Percentiles rank a stretch among this genome's conserved stretches.
phyloP scores from a whole-genome alignment of 1,284 basidiomycete genomes.

The Naganishia liquefaciens region DNA sequence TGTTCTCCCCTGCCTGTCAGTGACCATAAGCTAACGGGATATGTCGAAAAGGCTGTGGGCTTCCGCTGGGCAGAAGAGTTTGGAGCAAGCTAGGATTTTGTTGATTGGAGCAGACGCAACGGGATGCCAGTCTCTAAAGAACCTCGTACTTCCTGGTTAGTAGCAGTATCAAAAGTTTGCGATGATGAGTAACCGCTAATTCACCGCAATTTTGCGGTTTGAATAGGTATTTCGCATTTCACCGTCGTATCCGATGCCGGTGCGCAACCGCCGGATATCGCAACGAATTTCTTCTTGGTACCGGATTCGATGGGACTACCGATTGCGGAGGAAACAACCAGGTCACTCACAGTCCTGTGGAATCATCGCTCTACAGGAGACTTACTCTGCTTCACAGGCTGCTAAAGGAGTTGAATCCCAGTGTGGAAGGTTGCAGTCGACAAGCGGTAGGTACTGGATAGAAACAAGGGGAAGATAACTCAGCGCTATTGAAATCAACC shows the following conservation, averaged over 20 bases:
- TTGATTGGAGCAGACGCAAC: conserved; percentile 78
- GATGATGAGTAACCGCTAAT: not conserved
- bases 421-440: conserved; percentile 72
- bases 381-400: conserved; percentile 45
- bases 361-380: not conserved
- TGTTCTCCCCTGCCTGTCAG: not conserved
- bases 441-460: conserved; percentile 55
- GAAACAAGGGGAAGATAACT: not conserved
- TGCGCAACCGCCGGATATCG: conserved; percentile 74
- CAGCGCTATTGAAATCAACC: not conserved
- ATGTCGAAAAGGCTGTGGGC: conserved; percentile 77
- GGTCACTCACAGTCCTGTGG: conserved; percentile 46
- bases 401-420: conserved; percentile 82
- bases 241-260: conserved; percentile 73
- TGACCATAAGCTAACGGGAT: not conserved
- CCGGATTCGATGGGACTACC: conserved; percentile 72
- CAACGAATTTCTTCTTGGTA: conserved; percentile 95
- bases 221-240: conserved; percentile 75
- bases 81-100: conserved; percentile 80
- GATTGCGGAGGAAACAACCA: conserved; percentile 76
- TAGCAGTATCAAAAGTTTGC: too few species aligned
- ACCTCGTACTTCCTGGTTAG: conserved; percentile 82
- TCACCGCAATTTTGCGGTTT: not conserved
- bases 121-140: conserved; percentile 84
- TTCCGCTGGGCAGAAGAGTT: conserved; percentile 84